Conservation (phyloP, 495 filamentous ascomycete species). For the Oleoguttula mirabilis region DNA sequence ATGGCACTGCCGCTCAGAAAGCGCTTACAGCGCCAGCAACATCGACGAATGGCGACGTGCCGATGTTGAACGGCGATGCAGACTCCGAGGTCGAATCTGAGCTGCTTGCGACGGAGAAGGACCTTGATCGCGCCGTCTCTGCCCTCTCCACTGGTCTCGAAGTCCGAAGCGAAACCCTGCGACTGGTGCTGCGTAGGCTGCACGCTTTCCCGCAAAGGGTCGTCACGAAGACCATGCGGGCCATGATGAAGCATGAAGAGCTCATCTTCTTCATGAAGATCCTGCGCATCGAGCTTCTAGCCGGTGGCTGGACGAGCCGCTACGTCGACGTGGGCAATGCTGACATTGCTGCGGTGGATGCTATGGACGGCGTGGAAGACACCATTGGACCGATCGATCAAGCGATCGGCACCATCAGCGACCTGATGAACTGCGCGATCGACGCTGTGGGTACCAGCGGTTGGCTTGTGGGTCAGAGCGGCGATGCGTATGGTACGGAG, state of each 20-base stretch:
- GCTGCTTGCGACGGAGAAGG: constrained; percentile 23
- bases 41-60: constrained; percentile 17
- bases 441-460: constrained; percentile 76
- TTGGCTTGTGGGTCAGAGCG: constrained; percentile 50
- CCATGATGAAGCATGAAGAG: constrained; percentile 52
- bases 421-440: constrained; percentile 61
- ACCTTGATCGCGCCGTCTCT: constrained; percentile 26
- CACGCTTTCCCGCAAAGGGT: constrained; percentile 45
- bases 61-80: constrained; percentile 14
- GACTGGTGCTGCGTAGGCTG: constrained; percentile 46
- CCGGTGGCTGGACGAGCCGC: constrained; percentile 56
- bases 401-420: constrained; percentile 40
- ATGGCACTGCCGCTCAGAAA: not conserved
- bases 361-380: not conserved
- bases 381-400: constrained; percentile 16
- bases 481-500: not conserved
- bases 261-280: constrained; percentile 61
- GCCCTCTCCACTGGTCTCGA: constrained; percentile 25
- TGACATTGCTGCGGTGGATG: not conserved
- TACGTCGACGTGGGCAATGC: constrained; percentile 42
- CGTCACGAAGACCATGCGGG: constrained; percentile 52
- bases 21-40: not conserved
- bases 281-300: constrained; percentile 51
- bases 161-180: constrained; percentile 24
- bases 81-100: constrained; percentile 19